A percentile compares a stretch with the other conserved stretches of the same genome.
These are phyloP conservation scores for Gnetum montanum DNA, from an alignment of 75 land plant genomes.

Conservation along the genomic window DNA sequence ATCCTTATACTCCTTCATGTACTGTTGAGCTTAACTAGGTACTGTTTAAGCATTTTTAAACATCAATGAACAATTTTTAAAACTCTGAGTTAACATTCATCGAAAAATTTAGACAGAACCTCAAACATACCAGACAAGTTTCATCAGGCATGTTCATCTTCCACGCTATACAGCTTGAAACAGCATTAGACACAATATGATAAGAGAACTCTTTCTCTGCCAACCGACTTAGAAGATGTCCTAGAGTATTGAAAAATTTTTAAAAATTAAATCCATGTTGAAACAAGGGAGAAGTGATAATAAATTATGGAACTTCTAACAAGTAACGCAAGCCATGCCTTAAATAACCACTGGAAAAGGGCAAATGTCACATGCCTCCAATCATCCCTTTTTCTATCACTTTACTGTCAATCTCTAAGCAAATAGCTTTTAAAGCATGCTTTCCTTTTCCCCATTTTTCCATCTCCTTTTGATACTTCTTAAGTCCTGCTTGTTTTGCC, in stretches of 20 bases:
- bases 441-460: constrained; percentile 97
- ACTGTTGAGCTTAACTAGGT: too few relatives aligned
- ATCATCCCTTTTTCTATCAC: constrained; percentile 70
- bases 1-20: too few relatives aligned
- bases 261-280: background rate
- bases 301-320: background rate
- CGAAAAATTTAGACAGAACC: background rate
- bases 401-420: constrained; percentile 69
- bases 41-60: too few relatives aligned
- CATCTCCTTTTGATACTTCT: constrained; percentile 60
- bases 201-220: constrained; percentile 69
- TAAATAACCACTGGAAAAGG: constrained; percentile 4
- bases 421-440: constrained; percentile 66
- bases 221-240: constrained; percentile 70
- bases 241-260: constrained; percentile 19
- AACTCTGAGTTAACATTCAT: too few relatives aligned
- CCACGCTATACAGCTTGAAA: constrained; percentile 76
- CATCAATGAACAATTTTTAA: too few relatives aligned
- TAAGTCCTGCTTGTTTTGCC: constrained; percentile 60
- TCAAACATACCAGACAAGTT: constrained; percentile 25
- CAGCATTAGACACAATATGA: constrained; percentile 63
- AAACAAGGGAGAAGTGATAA: background rate
- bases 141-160: constrained; percentile 64
- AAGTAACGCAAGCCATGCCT: background rate
- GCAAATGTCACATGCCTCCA: constrained; percentile 39